Conservation (phyloP, 345 rosid genomes). For the Cardamine resedifolia region DNA sequence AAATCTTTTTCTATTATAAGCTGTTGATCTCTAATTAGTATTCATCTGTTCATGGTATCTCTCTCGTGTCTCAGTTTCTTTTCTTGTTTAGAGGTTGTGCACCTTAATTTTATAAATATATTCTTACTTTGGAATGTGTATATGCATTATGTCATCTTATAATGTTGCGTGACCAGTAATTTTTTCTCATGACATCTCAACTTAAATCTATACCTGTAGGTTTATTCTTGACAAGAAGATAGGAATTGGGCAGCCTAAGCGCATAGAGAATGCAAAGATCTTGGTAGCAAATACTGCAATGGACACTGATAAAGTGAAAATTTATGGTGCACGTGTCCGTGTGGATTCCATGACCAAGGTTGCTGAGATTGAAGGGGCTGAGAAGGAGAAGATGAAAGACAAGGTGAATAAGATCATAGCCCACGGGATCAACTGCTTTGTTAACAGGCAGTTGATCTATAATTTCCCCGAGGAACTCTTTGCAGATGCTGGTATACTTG, state of each 20-base stretch:
- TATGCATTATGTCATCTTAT: neutral
- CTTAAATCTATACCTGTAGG: conserved; percentile 42
- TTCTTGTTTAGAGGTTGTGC: neutral
- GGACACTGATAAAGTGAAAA: conserved; percentile 99
- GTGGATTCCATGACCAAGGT: conserved; percentile 98
- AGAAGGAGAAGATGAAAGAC: conserved; percentile 97
- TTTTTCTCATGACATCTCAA: neutral
- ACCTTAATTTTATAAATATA: neutral
- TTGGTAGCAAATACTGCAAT: conserved; percentile 98
- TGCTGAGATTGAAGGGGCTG: conserved; percentile 98
- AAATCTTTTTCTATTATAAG: neutral
- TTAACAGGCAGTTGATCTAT: conserved; percentile 97
- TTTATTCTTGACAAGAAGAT: conserved; percentile 99
- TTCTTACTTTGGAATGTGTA: neutral
- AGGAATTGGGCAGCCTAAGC: conserved; percentile 95
- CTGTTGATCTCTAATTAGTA: neutral
- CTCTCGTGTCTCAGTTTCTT: neutral
- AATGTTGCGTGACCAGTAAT: neutral
- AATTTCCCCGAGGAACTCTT: conserved; percentile 98
- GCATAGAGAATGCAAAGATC: conserved; percentile 91
- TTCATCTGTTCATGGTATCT: neutral
- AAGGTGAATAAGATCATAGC: conserved; percentile 91
- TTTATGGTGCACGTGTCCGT: conserved; percentile 98
- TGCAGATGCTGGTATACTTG: conserved; percentile 96
- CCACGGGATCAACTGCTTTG: conserved; percentile 95